These are phyloP conservation scores for thale cress (Arabidopsis thaliana) DNA, from an alignment of 345 rosid species.

Conservation along the genomic window DNA sequence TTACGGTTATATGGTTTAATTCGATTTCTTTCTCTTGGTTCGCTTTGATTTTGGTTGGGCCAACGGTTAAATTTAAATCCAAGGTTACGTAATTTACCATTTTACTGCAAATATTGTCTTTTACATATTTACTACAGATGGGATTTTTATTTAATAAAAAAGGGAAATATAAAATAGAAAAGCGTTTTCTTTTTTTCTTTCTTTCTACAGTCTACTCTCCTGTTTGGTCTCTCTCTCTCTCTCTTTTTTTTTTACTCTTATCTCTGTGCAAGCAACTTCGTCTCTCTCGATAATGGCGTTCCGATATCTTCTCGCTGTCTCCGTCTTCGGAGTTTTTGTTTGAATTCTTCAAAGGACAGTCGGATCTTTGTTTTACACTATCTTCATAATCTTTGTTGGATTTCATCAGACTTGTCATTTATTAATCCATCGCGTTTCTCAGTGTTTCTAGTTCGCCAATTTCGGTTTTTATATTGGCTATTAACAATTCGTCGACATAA, in stretches of 20 bases:
- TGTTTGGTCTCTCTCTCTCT: slow-evolving; percentile 12
- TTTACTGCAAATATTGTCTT: background rate
- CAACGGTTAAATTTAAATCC: background rate
- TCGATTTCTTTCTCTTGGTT: background rate
- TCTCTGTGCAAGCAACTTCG: slow-evolving; percentile 27
- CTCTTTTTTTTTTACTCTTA: background rate
- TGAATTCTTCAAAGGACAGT: background rate
- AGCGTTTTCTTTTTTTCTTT: background rate
- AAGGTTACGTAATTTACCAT: background rate
- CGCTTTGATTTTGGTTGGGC: slow-evolving; percentile 5
- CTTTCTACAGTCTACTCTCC: background rate
- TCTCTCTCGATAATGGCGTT: slow-evolving; percentile 31
- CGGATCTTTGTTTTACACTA: slow-evolving; percentile 4
- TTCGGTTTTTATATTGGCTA: background rate
- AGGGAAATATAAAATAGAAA: background rate
- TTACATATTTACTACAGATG: slow-evolving; percentile 16
- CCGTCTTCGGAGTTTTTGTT: background rate
- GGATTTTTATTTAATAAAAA: background rate
- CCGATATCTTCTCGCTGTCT: slow-evolving; percentile 23
- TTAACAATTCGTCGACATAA: slow-evolving; percentile 41
- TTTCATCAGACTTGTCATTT: background rate
- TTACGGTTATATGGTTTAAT: background rate
- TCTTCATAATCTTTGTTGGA: slow-evolving; percentile 17
- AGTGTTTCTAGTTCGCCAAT: background rate
- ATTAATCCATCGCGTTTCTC: background rate